phyloP scores from a whole-genome alignment of 1,284 basidiomycete genomes.

The Fomitopsis schrenkii region DNA sequence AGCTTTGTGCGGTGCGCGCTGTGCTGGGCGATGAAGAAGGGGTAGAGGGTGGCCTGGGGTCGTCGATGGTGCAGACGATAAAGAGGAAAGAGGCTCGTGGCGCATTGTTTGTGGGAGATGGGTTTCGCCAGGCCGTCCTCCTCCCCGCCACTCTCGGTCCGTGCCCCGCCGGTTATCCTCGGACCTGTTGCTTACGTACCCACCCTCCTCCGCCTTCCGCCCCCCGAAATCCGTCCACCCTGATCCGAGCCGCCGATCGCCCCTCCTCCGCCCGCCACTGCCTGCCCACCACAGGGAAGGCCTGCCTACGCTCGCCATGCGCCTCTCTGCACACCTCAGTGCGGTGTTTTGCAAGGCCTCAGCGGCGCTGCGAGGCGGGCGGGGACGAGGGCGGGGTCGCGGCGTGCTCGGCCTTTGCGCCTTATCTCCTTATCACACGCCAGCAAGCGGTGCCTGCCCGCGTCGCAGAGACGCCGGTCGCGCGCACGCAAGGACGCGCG shows the following conservation, averaged over 20 bases:
- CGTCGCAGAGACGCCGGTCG: not conserved
- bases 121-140: not conserved
- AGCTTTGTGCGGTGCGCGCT: not conserved
- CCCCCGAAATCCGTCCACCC: slow-evolving; percentile 4
- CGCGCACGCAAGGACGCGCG: not conserved
- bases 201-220: not conserved
- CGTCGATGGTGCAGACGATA: not conserved
- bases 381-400: not conserved
- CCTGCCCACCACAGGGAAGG: not conserved
- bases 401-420: not conserved
- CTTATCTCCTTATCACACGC: slow-evolving; percentile 3
- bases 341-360: not conserved
- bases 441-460: not conserved
- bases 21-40: not conserved
- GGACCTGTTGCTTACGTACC: not conserved
- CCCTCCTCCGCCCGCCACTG: not conserved
- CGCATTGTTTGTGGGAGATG: too few relatives aligned
- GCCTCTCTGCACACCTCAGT: too few relatives aligned
- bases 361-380: too few relatives aligned
- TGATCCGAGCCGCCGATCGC: slow-evolving; percentile 3
- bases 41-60: too few relatives aligned
- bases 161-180: slow-evolving; percentile 1
- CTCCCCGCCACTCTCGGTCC: not conserved
- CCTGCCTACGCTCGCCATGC: not conserved
- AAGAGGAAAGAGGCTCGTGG: not conserved